phyloP scores from a whole-genome alignment of 305 asterid genomes.

The Plantago lanceolata region DNA sequence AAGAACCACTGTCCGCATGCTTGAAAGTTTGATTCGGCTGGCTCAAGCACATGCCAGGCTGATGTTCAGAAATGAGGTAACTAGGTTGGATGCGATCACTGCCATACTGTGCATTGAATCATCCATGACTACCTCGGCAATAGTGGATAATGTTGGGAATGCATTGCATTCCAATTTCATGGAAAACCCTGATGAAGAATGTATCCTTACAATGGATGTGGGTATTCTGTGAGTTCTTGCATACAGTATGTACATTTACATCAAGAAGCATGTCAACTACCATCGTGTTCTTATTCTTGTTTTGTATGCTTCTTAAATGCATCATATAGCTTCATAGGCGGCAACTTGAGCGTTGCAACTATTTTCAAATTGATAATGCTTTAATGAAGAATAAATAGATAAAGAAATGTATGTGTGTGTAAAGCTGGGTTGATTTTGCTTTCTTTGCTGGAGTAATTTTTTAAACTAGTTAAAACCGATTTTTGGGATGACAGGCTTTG shows the following conservation, averaged over 20 bases:
- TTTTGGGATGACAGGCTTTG: too few species aligned
- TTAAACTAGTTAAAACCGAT: too few species aligned
- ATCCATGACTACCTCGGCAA: constrained; percentile 94
- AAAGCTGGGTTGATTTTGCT: too few species aligned
- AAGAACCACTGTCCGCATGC: constrained; percentile 93
- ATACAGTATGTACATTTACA: background rate
- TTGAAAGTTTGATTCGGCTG: constrained; percentile 96
- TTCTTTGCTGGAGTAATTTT: too few species aligned
- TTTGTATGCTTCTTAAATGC: too few species aligned
- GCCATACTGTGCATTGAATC: constrained; percentile 92
- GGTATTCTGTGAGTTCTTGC: background rate
- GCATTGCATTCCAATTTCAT: constrained; percentile 88
- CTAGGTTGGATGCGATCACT: constrained; percentile 78
- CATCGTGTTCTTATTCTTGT: too few species aligned
- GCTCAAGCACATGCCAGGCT: constrained; percentile 99
- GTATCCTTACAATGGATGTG: constrained; percentile 54
- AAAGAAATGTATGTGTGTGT: too few species aligned
- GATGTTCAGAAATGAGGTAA: constrained; percentile 91
- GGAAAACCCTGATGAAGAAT: constrained; percentile 92
- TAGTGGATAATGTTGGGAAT: constrained; percentile 87
- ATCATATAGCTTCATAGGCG: too few species aligned
- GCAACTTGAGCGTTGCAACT: too few species aligned
- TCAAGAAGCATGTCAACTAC: background rate
- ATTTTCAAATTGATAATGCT: too few species aligned
- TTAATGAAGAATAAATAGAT: too few species aligned